A percentile compares a stretch with the other conserved stretches of the same genome.
phyloP scores from a whole-genome alignment of 768 basidiomycete genomes.

The Lactifluus pinguis region DNA sequence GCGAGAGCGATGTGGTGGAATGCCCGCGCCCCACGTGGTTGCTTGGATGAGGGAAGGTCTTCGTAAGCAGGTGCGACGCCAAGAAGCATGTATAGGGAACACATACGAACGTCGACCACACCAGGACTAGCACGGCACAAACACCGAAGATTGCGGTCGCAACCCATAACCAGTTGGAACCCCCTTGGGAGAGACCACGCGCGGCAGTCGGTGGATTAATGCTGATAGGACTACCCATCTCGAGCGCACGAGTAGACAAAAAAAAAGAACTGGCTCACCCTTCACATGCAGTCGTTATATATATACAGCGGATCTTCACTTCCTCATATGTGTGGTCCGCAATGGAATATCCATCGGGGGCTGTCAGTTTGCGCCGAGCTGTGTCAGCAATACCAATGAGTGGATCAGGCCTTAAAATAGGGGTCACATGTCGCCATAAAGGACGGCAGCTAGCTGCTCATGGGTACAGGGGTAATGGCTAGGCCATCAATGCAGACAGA shows the following conservation, averaged over 20 bases:
- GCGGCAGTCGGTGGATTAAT: conserved; percentile 31
- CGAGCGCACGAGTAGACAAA: background rate
- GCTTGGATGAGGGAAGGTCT: conserved; percentile 19
- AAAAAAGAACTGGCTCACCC: no score
- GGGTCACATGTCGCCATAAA: no score
- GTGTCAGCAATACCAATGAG: background rate
- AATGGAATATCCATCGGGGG: background rate
- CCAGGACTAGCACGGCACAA: conserved; percentile 31
- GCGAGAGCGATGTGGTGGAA: conserved; percentile 43
- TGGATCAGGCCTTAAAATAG: no score
- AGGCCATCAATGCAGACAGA: no score
- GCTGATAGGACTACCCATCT: conserved; percentile 22
- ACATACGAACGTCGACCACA: conserved; percentile 32
- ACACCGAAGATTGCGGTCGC: conserved; percentile 44
- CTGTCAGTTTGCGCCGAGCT: background rate
- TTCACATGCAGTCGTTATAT: background rate
- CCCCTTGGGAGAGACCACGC: conserved; percentile 30
- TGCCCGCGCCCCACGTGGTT: conserved; percentile 34
- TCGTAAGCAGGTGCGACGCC: background rate
- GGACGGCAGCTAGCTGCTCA: no score
- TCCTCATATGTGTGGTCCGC: background rate
- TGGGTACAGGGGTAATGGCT: no score
- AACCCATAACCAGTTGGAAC: conserved; percentile 48
- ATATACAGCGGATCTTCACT: background rate
- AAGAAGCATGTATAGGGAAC: background rate